Base-by-base conservation (phyloP, 2,329 filamentous ascomycete species). In the Botryotinia globosa region DNA sequence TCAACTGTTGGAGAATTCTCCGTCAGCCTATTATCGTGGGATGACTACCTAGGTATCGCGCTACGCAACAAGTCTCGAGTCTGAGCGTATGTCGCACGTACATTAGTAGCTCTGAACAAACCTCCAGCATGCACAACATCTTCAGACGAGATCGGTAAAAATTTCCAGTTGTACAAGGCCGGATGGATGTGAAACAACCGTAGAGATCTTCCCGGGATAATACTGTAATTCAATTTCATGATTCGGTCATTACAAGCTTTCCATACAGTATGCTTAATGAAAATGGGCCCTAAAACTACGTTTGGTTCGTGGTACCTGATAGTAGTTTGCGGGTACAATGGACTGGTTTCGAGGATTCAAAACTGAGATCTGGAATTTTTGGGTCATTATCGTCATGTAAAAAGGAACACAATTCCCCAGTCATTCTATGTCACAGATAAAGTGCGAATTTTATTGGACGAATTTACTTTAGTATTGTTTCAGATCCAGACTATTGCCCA, bases 71-170 rank as follows among this genome's bases (percentile, higher is more conserved):
- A 34, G n/a, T 29, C 6, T 45, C 8, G 56, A 63, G 56, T 62
- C 67, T 37, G 54, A 63, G 42, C 42, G 56, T 48, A n/a, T 18
- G 45, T 37, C 34, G 34, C 45, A 29, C 51, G n/a, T n/a, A 18
- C 34, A 34, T 29, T 29, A 6, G 16, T 29, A 54, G 10, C 32
- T 45, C 12, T 66, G 25, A n/a, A 18, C 25, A 54, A 39, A 29
- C 16, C 45, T n/a, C 37, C 9, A 54, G 20, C 14, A 45, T 65
- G 44, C 29, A 65, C 44, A 48, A 51, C 22, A 66, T 8, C 25
- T 66, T 66, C 32, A 54, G 64, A 66, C 8, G 64, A 54, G 51
- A 54, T 54, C 32, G 32, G 22, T 66, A 39, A 65, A 45, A 32
- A 37, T 9, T 48, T 22, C 29, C 42, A 66, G 29, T 32, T 66